Evolutionary conservation across 2,329 filamentous ascomycete species (phyloP).

Genomic region (Pseudogymnoascus pannorum): DNA sequence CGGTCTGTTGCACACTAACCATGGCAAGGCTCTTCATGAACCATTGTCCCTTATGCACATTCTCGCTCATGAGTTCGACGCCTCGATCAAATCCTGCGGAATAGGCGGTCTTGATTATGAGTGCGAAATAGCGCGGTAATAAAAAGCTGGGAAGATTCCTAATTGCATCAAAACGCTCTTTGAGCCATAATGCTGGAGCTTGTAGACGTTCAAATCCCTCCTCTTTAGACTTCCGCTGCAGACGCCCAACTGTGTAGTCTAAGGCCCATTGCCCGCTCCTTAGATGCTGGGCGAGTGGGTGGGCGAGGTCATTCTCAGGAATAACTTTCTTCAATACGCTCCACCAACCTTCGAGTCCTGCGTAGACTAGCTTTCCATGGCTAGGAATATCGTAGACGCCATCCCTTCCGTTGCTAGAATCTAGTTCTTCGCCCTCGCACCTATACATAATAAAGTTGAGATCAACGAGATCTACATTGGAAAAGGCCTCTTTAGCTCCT

Average conservation of each 20-base stretch:
- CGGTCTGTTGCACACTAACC: constrained; percentile 87
- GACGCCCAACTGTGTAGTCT: constrained; percentile 74
- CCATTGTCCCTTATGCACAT: constrained; percentile 72
- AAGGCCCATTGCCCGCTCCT: constrained; percentile 87
- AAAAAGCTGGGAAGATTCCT: constrained; percentile 81
- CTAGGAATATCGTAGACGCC: constrained; percentile 86
- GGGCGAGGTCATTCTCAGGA: constrained; percentile 80
- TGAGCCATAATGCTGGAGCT: constrained; percentile 69
- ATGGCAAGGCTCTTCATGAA: constrained; percentile 85
- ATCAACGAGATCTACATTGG: constrained; percentile 66
- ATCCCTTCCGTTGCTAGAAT: constrained; percentile 69
- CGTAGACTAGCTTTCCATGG: constrained; percentile 80
- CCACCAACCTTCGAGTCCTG: constrained; percentile 98
- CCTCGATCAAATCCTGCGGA: constrained; percentile 71
- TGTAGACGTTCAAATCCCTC: constrained; percentile 55
- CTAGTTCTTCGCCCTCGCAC: constrained; percentile 81
- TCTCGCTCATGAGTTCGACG: constrained; percentile 69
- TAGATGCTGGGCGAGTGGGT: constrained; percentile 88
- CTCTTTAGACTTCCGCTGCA: constrained; percentile 63
- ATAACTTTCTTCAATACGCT: constrained; percentile 81
- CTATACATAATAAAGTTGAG: constrained; percentile 89
- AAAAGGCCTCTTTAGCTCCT: constrained; percentile 72
- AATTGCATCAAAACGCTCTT: constrained; percentile 78
- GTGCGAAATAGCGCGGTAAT: constrained; percentile 84
- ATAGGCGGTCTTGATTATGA: constrained; percentile 83